phyloP scores from a whole-genome alignment of 2,329 filamentous ascomycete species.

The Colletotrichum sansevieriae region DNA sequence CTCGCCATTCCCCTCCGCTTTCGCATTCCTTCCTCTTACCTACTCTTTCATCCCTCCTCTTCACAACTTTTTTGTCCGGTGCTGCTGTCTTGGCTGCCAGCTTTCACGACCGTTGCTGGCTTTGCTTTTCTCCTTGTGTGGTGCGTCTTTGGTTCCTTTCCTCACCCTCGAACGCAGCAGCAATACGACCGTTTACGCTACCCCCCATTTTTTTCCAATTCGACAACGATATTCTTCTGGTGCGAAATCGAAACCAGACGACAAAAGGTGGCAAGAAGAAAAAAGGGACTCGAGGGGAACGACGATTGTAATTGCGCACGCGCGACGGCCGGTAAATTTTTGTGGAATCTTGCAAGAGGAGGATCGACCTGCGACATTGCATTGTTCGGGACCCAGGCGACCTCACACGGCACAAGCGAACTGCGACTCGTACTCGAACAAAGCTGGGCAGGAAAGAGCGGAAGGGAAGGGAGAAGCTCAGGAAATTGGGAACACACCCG shows the following conservation, averaged over 20 bases:
- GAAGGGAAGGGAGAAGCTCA: background rate
- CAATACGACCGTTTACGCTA: background rate
- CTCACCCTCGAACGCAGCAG: constrained; percentile 1
- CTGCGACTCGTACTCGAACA: constrained; percentile 5
- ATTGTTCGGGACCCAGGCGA: constrained; percentile 9
- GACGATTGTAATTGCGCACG: constrained; percentile 26
- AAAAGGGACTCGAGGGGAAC: background rate
- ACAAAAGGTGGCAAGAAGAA: background rate
- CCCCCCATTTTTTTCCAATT: background rate
- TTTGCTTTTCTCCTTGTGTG: background rate
- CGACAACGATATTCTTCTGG: constrained; percentile 5
- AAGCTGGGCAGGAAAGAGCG: background rate
- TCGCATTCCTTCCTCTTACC: constrained; percentile 6
- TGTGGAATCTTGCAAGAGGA: constrained; percentile 38
- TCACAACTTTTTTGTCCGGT: background rate
- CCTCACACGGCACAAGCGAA: constrained; percentile 10
- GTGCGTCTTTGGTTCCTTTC: constrained; percentile 17
- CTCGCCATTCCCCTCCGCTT: constrained; percentile 18
- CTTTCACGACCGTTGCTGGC: constrained; percentile 4
- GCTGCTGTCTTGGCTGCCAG: background rate
- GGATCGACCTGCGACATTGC: constrained; percentile 33
- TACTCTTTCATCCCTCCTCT: constrained; percentile 6
- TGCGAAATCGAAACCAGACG: background rate
- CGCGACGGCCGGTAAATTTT: constrained; percentile 7
- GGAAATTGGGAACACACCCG: background rate